Evolutionary conservation across 192 early-diverging fungal genomes (phyloP).

Genomic region (Rhizophagus sp.): DNA sequence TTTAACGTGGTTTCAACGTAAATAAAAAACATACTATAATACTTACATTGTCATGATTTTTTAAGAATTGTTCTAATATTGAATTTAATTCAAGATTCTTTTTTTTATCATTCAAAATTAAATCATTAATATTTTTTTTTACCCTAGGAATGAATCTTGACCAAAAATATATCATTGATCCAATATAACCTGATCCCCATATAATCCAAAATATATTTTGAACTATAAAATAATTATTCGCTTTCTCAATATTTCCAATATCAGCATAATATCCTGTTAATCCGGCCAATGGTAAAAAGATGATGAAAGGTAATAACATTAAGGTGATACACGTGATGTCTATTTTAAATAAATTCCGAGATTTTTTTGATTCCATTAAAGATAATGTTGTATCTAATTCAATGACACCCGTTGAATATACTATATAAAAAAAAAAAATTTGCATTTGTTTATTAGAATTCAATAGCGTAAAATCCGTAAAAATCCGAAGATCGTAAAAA

Average conservation of each 20-base stretch:
- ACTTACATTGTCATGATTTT: neutral
- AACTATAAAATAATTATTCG: neutral
- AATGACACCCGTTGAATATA: neutral
- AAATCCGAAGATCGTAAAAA: no score
- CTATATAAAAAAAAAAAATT: neutral
- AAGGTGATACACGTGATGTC: neutral
- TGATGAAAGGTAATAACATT: neutral
- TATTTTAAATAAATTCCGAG: neutral
- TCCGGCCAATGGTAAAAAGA: neutral
- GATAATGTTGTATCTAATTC: neutral
- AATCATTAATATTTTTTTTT: neutral
- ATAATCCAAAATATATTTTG: neutral
- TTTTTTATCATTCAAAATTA: neutral
- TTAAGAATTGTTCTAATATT: neutral
- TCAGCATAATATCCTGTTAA: constrained; percentile 4
- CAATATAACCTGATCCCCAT: neutral
- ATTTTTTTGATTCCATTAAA: neutral
- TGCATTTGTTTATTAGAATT: no score
- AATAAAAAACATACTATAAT: no score
- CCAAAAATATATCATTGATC: neutral
- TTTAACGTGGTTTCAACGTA: no score
- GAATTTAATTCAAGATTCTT: neutral
- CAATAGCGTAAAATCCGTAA: no score
- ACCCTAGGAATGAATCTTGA: neutral
- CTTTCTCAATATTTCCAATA: neutral